A percentile compares a stretch with the other conserved stretches of the same genome.
Conservation (phyloP, 2,329 filamentous ascomycete genomes). For the Peltaster fructicola region DNA sequence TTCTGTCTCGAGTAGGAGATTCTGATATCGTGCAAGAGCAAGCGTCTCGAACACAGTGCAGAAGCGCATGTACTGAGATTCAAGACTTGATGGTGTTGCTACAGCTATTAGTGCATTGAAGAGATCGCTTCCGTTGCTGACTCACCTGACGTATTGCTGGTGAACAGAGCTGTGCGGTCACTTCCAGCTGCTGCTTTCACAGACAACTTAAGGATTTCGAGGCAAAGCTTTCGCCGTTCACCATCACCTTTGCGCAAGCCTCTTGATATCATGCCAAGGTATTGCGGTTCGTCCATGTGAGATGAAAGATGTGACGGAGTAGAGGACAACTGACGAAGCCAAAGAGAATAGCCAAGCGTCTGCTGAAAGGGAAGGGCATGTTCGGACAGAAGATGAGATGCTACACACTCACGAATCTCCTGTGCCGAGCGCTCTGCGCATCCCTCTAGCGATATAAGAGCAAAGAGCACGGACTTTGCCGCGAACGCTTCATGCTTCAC, state of each 20-base stretch:
- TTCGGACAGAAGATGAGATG: too few relatives aligned
- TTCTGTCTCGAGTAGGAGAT: slow-evolving; percentile 30
- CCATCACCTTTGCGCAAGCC: slow-evolving; percentile 25
- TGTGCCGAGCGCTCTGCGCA: too few relatives aligned
- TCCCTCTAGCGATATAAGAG: too few relatives aligned
- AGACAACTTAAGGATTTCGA: slow-evolving; percentile 27
- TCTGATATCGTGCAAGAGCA: slow-evolving; percentile 30
- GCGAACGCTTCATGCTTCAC: too few relatives aligned
- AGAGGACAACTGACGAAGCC: slow-evolving; percentile 11
- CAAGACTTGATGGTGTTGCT: slow-evolving; percentile 6
- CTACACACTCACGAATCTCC: too few relatives aligned
- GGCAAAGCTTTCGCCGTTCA: slow-evolving; percentile 29
- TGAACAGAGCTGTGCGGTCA: slow-evolving; percentile 3
- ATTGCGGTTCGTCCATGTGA: slow-evolving; percentile 15
- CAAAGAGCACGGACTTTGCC: too few relatives aligned
- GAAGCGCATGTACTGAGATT: slow-evolving; percentile 24
- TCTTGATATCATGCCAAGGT: slow-evolving; percentile 22
- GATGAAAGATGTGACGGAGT: not conserved
- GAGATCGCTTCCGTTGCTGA: not conserved
- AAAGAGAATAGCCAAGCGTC: slow-evolving; percentile 11
- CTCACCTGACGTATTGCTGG: not conserved
- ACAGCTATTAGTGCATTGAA: slow-evolving; percentile 3
- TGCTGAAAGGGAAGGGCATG: too few relatives aligned
- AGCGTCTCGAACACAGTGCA: slow-evolving; percentile 30
- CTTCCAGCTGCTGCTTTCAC: slow-evolving; percentile 9